Evolutionary conservation across 2,329 filamentous ascomycete genomes (phyloP).

Genomic region (Talaromyces pinophilus): DNA sequence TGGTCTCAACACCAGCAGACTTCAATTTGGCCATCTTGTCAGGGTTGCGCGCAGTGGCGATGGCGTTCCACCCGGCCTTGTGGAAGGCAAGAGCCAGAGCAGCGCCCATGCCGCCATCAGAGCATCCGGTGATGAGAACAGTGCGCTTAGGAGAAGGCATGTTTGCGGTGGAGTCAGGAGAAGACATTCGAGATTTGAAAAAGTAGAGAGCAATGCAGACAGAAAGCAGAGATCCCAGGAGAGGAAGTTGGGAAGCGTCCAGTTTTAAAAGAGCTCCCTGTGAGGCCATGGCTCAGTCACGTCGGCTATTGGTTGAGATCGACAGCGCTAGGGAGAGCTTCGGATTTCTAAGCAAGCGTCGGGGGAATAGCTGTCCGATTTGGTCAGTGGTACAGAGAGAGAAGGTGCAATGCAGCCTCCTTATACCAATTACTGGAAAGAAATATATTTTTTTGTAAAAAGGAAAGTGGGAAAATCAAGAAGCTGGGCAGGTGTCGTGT

Average conservation of each 20-base stretch:
- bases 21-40: constrained; percentile 9
- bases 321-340: not conserved
- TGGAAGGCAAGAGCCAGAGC: constrained; percentile 21
- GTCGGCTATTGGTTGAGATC: not conserved
- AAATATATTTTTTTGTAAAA: not conserved
- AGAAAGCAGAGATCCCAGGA: constrained; percentile 4
- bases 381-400: not conserved
- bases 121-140: constrained; percentile 22
- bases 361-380: not conserved
- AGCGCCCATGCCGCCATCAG: constrained; percentile 19
- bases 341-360: constrained; percentile 11
- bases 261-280: constrained; percentile 6
- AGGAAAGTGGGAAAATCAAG: not conserved
- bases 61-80: constrained; percentile 12
- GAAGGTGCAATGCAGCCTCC: not conserved
- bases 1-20: constrained; percentile 3
- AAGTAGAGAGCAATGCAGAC: constrained; percentile 3
- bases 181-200: not conserved
- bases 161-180: not conserved
- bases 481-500: not conserved
- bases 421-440: not conserved
- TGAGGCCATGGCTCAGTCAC: not conserved
- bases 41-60: constrained; percentile 15
- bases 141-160: constrained; percentile 17
- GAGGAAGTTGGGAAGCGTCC: constrained; percentile 2